These are phyloP conservation scores for Leucocoprinus leucothites DNA, from an alignment of 768 basidiomycete species.

Conservation along the genomic window DNA sequence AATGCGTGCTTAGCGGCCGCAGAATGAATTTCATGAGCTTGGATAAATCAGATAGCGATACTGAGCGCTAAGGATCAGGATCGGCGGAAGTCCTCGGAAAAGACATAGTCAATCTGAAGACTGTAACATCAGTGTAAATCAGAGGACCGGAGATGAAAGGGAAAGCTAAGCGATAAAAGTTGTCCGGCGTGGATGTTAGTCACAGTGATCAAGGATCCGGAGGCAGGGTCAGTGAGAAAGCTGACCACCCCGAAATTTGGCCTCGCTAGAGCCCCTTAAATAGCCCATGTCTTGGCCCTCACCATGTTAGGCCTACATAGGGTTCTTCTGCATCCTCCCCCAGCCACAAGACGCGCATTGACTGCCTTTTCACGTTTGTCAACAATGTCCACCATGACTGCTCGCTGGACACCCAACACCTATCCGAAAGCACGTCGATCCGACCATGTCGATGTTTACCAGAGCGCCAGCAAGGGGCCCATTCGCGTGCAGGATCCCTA, in stretches of 20 bases:
- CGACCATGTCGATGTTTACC: conserved; percentile 66
- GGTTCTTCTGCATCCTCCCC: conserved; percentile 9
- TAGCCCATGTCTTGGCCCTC: conserved; percentile 6
- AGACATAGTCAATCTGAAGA: not conserved
- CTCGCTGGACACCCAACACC: conserved; percentile 47
- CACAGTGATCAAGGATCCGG: too few relatives aligned
- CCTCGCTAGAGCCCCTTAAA: not conserved
- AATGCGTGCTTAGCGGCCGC: too few relatives aligned
- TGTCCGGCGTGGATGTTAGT: not conserved
- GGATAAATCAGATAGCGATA: not conserved
- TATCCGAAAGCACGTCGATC: conserved; percentile 68
- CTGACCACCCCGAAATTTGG: not conserved
- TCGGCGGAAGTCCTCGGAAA: conserved; percentile 3
- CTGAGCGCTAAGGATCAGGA: not conserved
- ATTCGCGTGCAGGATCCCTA: conserved; percentile 71
- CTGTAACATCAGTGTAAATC: not conserved
- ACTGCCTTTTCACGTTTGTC: conserved; percentile 20
- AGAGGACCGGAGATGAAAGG: conserved; percentile 1
- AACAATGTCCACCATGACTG: conserved; percentile 34
- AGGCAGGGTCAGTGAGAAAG: not conserved
- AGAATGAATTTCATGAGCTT: too few relatives aligned
- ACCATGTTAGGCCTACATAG: conserved; percentile 21
- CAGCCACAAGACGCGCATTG: conserved; percentile 20
- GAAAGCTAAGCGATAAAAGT: not conserved
- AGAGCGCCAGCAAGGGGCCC: conserved; percentile 57